A percentile compares a stretch with the other conserved stretches of the same genome.
phyloP scores from a whole-genome alignment of 371 early-diverging fungal genomes.

The Circinella minor region DNA sequence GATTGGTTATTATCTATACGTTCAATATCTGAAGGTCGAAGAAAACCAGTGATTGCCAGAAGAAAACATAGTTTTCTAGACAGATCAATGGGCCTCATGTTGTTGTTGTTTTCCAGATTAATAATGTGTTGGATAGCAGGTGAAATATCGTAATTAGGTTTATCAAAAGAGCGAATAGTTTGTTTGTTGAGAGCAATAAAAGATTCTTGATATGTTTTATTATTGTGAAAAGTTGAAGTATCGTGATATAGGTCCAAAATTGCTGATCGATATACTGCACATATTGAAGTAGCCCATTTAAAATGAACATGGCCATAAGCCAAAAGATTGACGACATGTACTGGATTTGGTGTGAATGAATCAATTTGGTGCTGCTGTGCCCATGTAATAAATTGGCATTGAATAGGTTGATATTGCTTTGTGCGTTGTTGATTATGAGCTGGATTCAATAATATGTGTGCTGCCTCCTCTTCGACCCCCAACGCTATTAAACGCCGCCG shows the following conservation, averaged over 20 bases:
- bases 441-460: neutral
- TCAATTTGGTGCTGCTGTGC: neutral
- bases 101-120: constrained; percentile 1
- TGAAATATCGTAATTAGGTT: constrained; percentile 8
- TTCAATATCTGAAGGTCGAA: constrained; percentile 32
- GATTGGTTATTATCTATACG: constrained; percentile 21
- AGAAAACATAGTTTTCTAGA: constrained; percentile 27
- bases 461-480: neutral
- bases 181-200: constrained; percentile 11
- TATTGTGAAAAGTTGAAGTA: neutral
- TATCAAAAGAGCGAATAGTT: constrained; percentile 8
- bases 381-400: constrained; percentile 3
- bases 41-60: constrained; percentile 26
- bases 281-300: constrained; percentile 9
- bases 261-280: constrained; percentile 9
- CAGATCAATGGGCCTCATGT: neutral
- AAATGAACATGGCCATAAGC: constrained; percentile 1
- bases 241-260: constrained; percentile 8
- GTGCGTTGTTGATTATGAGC: neutral
- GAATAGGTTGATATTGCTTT: neutral
- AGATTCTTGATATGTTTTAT: neutral
- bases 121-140: neutral
- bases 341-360: neutral
- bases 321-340: constrained; percentile 17
- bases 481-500: neutral